Evolutionary conservation across 2,329 filamentous ascomycete species (phyloP).

Genomic region (Talaromyces funiculosus): DNA sequence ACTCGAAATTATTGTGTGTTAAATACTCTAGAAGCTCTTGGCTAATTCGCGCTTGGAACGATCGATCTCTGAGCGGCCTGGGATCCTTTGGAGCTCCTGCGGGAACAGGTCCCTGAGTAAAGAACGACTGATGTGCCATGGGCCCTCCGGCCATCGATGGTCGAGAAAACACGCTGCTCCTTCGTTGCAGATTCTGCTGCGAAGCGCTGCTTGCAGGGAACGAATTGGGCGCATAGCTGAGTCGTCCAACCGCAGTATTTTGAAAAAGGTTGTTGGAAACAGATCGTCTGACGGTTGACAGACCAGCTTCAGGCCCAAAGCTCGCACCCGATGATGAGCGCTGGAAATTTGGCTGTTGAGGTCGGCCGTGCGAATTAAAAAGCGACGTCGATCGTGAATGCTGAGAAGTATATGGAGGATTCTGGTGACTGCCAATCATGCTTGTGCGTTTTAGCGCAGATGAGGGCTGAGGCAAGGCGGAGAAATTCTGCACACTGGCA

Average conservation of each 20-base stretch:
- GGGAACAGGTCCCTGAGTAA: slow-evolving; percentile 75
- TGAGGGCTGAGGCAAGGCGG: slow-evolving; percentile 79
- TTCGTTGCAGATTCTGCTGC: slow-evolving; percentile 48
- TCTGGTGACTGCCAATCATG: slow-evolving; percentile 63
- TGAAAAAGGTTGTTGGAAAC: slow-evolving; percentile 62
- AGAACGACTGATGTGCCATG: slow-evolving; percentile 85
- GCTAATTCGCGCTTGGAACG: slow-evolving; percentile 74
- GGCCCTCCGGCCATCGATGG: slow-evolving; percentile 59
- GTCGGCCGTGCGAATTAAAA: slow-evolving; percentile 76
- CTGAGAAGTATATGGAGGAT: slow-evolving; percentile 59
- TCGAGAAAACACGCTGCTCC: slow-evolving; percentile 82
- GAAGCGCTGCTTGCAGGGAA: slow-evolving; percentile 50
- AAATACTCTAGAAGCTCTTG: slow-evolving; percentile 90
- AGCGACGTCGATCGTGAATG: slow-evolving; percentile 81
- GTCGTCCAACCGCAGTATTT: slow-evolving; percentile 57
- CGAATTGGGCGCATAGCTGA: slow-evolving; percentile 62
- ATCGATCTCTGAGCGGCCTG: slow-evolving; percentile 73
- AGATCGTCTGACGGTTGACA: slow-evolving; percentile 78
- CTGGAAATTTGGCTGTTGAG: slow-evolving; percentile 80
- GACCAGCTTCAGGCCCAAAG: slow-evolving; percentile 71
- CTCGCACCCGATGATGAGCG: slow-evolving; percentile 68
- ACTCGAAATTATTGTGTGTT: slow-evolving; percentile 88
- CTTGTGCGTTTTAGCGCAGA: slow-evolving; percentile 93
- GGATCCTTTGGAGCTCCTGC: slow-evolving; percentile 83
- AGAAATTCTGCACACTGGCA: slow-evolving; percentile 74